A percentile compares a stretch with the other conserved stretches of the same genome.
phyloP scores from a whole-genome alignment of 2,329 filamentous ascomycete genomes.

The Pseudogymnoascus sp. region DNA sequence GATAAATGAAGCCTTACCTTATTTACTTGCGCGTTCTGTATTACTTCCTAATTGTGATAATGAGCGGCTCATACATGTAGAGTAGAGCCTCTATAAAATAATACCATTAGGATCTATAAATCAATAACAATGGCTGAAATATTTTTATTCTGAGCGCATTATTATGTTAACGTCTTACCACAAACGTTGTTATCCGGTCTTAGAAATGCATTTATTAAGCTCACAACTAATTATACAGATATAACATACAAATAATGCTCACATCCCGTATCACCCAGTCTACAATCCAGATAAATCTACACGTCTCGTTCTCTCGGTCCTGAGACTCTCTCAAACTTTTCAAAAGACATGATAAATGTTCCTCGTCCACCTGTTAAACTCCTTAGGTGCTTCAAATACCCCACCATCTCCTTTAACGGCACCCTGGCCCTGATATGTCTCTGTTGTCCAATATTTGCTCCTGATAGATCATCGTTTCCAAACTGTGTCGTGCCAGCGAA shows the following conservation, averaged over 20 bases:
- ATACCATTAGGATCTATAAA: neutral
- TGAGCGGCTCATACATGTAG: too few relatives aligned
- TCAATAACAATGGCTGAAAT: neutral
- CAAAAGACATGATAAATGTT: conserved; percentile 68
- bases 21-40: too few relatives aligned
- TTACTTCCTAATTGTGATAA: too few relatives aligned
- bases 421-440: conserved; percentile 74
- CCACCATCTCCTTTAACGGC: conserved; percentile 92
- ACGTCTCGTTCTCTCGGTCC: conserved; percentile 39
- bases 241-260: neutral
- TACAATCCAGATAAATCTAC: neutral
- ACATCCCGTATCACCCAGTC: neutral
- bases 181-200: neutral
- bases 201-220: neutral
- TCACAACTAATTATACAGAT: neutral
- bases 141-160: neutral
- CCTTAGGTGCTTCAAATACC: conserved; percentile 81
- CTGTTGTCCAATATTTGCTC: conserved; percentile 33
- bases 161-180: neutral
- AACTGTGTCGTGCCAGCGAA: conserved; percentile 41
- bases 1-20: too few relatives aligned
- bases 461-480: neutral
- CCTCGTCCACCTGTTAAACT: conserved; percentile 82
- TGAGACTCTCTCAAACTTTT: conserved; percentile 63
- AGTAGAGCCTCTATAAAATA: neutral